Base-by-base conservation (phyloP, 2,329 filamentous ascomycete genomes). In the Rhynchosporium secalis region DNA sequence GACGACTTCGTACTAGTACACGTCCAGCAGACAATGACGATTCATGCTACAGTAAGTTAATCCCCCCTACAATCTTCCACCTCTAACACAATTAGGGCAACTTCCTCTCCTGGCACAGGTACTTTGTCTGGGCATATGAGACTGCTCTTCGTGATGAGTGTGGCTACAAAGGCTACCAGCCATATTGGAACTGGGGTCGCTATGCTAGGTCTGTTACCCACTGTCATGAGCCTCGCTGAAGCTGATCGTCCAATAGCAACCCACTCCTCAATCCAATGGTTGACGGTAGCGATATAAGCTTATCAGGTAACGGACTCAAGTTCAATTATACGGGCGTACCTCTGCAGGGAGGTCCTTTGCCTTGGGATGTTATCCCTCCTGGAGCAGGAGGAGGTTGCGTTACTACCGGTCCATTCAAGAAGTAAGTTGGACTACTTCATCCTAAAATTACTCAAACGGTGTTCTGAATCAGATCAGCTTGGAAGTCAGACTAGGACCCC, bases 371-470 rank as follows among this genome's bases (percentile, higher is more conserved):
- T 62, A 68, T 72, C 60, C 79, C 78, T 0, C 78, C 64, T 9
- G 83, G 81, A 28, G 78, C 77, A 1, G 83, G 83, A n/a, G 83
- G 83, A 36, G 83, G 83, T 3, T 85, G 82, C 67, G 76, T 86
- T 3, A 75, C 72, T 9, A 76, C 73, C 1, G 79, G 80, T 0
- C 79, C 80, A 2, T 80, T 81, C 71, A 75, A 71, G 62, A 72
- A 80, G 71, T 74, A 61, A 26, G 54, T n/a, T 3, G 26, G 13
- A 15, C 55, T 9, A 1, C 26, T 41, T 45, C 13, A 12, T 15
- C 9, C 15, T 5, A n/a, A n/a, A 20, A 20, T 20, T 20, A 20
- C 20, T 20, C 20, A 20, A 20, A 20, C 20, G 20, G 20, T 20
- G 20, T 20, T 20, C 20, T 20, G 1, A 20, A 20, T 20, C 20